These are phyloP conservation scores for Metschnikowia drakensbergensis DNA, from an alignment of 805 yeast genomes.

Conservation along the genomic window DNA sequence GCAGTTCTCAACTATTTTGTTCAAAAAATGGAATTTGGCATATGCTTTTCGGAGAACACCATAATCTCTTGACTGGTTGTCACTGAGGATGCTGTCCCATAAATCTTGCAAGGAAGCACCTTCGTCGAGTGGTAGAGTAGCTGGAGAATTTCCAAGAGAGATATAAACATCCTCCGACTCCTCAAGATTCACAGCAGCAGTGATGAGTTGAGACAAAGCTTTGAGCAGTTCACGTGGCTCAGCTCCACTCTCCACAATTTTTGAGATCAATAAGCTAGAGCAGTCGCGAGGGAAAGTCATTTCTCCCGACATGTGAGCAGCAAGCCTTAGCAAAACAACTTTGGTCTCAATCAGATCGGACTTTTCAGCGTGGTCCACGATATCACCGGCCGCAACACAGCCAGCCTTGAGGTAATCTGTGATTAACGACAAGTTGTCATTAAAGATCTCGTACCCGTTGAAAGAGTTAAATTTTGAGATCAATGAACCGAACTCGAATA, in stretches of 20 bases:
- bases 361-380: conserved; percentile 1
- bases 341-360: conserved; percentile 4
- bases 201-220: neutral
- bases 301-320: neutral
- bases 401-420: conserved; percentile 13
- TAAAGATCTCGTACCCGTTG: conserved; percentile 28
- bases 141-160: neutral
- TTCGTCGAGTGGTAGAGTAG: neutral
- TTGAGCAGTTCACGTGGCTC: neutral
- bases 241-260: conserved; percentile 15
- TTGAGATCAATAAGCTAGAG: conserved; percentile 13
- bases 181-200: neutral
- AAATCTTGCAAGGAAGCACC: neutral
- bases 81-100: conserved; percentile 10
- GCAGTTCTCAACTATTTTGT: conserved; percentile 16
- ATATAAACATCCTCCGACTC: neutral
- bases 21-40: conserved; percentile 28
- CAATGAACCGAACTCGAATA: conserved; percentile 24
- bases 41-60: conserved; percentile 17
- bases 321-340: conserved; percentile 6
- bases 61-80: conserved; percentile 21
- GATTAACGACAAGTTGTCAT: conserved; percentile 18
- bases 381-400: neutral
- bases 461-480: conserved; percentile 39
- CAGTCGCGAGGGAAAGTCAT: conserved; percentile 11